phyloP scores from a whole-genome alignment of 129 eudicot species.

The Flaveria linearis region DNA sequence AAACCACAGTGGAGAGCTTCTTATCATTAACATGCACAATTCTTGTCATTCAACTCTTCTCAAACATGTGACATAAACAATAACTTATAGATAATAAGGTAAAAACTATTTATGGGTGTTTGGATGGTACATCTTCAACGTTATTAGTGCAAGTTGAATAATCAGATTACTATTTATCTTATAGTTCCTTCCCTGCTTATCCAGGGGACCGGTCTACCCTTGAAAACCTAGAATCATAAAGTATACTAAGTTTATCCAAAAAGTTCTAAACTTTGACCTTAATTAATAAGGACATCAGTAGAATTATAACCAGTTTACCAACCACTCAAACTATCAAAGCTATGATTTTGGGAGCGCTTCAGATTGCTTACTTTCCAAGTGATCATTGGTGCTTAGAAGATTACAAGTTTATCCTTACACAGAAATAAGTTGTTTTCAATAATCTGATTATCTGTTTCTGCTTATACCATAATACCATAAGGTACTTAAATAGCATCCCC shows the following conservation, averaged over 20 bases:
- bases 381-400: not conserved
- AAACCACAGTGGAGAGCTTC: not conserved
- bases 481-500: not conserved
- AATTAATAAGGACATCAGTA: not conserved
- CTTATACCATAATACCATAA: not conserved
- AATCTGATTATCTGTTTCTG: not conserved
- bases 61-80: not conserved
- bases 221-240: not conserved
- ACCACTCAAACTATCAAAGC: not conserved
- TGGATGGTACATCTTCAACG: not conserved
- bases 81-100: not conserved
- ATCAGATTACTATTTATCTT: conserved; percentile 1
- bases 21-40: not conserved
- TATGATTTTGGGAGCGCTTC: not conserved
- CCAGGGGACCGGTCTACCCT: not conserved
- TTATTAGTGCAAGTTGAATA: not conserved
- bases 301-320: not conserved
- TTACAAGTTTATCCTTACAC: not conserved
- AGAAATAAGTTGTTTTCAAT: not conserved
- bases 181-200: not conserved
- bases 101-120: not conserved
- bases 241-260: not conserved
- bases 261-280: conserved; percentile 3
- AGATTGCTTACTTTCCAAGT: conserved; percentile 4
- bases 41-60: not conserved